Base-by-base conservation (phyloP, 2,329 filamentous ascomycete genomes). In the Botrytis fabae region DNA sequence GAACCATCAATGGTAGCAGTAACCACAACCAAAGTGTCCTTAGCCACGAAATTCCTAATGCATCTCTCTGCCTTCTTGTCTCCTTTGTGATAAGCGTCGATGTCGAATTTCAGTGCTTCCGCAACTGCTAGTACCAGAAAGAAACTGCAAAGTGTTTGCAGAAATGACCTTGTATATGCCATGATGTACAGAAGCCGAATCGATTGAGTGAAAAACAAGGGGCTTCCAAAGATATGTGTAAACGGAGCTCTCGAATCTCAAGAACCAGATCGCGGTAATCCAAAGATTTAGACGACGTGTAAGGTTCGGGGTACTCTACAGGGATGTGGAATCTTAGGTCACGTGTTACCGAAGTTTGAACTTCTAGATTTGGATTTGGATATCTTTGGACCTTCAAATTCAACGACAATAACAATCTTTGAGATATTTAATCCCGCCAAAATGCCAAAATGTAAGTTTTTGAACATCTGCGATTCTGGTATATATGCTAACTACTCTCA, bases 11-110 rank as follows among this genome's bases (percentile, higher is more conserved):
- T 88, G 74, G 90, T 97, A 72, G 95, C 93, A 73, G 95, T 98
- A 70, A 99, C 95, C 48, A 98, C 95, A 60, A 99, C 96, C 77
- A 99, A 86, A 76, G 96, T 97, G 81, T 98, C 94, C 84, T 90
- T 92, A 75, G 90, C 88, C 77, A 98, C 95, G 83, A 98, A 99
- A 86, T 99, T 99, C 82, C 95, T 90, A 83, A 99, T 93, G 85
- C 96, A 99, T 85, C 95, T 89, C 85, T 95, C 92, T 81, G 91
- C 89, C 80, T 87, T 90, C 75, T 86, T 85, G 79, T 91, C 90
- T 82, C 88, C 87, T 75, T 88, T 86, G 70, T 85, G 83, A 77
- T 90, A 88, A 62, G 94, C 93, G 79, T 89, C 84, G 75, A 99
- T 89, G 80, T 99, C 96, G 87, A 99, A 98, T 86, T 97, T 98